phyloP scores from a whole-genome alignment of 495 filamentous ascomycete genomes.

The Xylaria curta region DNA sequence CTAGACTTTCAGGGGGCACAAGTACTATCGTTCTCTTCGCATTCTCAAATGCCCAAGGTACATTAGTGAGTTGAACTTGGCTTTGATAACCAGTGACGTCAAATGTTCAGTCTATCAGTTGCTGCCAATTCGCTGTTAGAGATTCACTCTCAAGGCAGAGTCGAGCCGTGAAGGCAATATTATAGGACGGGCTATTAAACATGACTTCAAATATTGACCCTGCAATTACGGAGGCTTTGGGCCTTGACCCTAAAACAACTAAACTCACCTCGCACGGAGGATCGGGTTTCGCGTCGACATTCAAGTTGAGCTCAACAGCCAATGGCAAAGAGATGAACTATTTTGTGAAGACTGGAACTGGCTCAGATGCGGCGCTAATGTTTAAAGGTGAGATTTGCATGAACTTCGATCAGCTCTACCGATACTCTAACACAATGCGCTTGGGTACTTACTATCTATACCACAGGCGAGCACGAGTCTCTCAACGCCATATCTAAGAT shows the following conservation, averaged over 20 bases:
- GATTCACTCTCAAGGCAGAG: not conserved
- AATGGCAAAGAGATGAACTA: constrained; percentile 64
- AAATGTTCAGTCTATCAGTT: not conserved
- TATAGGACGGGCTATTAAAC: not conserved
- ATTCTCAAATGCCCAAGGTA: not conserved
- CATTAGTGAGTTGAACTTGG: not conserved
- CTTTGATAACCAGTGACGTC: constrained; percentile 17
- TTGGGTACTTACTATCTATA: constrained; percentile 19
- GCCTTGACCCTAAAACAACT: constrained; percentile 63
- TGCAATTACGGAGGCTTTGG: constrained; percentile 69
- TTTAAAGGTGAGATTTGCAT: constrained; percentile 60
- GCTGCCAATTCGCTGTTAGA: not conserved
- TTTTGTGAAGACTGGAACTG: constrained; percentile 82
- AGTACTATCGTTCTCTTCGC: not conserved
- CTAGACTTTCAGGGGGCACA: not conserved
- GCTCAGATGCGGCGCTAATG: constrained; percentile 72
- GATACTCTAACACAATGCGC: not conserved
- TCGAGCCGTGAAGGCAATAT: not conserved
- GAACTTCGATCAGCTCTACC: not conserved
- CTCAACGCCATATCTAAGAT: constrained; percentile 77
- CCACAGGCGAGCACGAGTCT: constrained; percentile 75
- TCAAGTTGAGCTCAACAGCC: constrained; percentile 64
- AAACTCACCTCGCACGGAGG: constrained; percentile 70
- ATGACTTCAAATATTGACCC: constrained; percentile 58
- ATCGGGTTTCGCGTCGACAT: constrained; percentile 76